Base-by-base conservation (phyloP, 2,329 filamentous ascomycete species). In the Cadophora gregata region DNA sequence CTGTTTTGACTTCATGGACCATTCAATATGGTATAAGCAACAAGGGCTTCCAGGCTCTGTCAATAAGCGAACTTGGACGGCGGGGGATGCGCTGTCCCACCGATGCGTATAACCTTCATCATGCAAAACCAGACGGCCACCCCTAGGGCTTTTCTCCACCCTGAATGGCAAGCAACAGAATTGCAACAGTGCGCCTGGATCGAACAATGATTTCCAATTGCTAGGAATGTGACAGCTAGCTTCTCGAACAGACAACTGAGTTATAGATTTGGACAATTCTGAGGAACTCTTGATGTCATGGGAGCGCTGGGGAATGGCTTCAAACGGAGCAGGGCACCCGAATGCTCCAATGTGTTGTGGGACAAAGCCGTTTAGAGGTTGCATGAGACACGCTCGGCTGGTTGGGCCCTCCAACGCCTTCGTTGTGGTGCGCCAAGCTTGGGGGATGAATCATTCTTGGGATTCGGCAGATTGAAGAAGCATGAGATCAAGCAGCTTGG, bases 21-120 rank as follows among this genome's bases (percentile, higher is more conserved):
- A n/a, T 53, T 27, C 14, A 31, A n/a, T n/a, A 31, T 53, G 50
- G 50, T 19, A 53, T 29, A n/a, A 25, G 42, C 25, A 42, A n/a
- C 55, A 38, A 58, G 21, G 55, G 33, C 8, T 58, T 24, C n/a
- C 55, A 58, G 33, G 21, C 55, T 58, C n/a, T n/a, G 31, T 25
- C 21, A 14, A 24, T 36, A 58, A 58, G 55, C 55, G 33, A 38
- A 25, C 12, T 25, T n/a, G 5, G 33, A 25, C 33, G n/a, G n/a
- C 55, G n/a, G 55, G 55, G 55, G 33, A 53, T 42, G 21, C 31
- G 31, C 55, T 38, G 31, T 38, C 33, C 31, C 33, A 14, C n/a
- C 42, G 33, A 4, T 19, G n/a, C 12, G 25, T 58, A 24, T 21
- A 19, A 21, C 55, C 10, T 4, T 38, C 2, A 16, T 24, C 16